Conservation (phyloP, 257 asterid genomes). For the Salvia rosmarinus region DNA sequence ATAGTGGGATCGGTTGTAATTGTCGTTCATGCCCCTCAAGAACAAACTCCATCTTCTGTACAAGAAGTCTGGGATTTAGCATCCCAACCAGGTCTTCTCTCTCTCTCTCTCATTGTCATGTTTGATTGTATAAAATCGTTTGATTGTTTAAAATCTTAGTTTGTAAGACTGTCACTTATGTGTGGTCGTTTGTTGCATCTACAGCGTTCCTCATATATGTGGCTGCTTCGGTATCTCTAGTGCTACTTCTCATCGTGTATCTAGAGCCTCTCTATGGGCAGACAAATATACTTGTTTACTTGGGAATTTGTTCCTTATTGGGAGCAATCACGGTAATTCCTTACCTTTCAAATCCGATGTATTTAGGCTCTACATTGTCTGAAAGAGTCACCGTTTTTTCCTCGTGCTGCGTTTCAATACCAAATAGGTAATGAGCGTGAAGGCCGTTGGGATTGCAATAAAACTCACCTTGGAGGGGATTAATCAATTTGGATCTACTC, state of each 20-base stretch:
- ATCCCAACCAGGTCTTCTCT: slow-evolving; percentile 54
- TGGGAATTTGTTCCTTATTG: slow-evolving; percentile 71
- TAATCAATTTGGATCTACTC: slow-evolving; percentile 67
- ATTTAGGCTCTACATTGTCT: not conserved
- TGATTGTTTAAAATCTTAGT: not conserved
- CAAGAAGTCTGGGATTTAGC: slow-evolving; percentile 73
- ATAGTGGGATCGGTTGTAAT: slow-evolving; percentile 65
- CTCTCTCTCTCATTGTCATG: not conserved
- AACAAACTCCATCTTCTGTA: slow-evolving; percentile 59
- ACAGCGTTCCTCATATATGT: slow-evolving; percentile 65
- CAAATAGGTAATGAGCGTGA: slow-evolving; percentile 80
- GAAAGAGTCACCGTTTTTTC: slow-evolving; percentile 2
- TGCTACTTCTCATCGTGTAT: slow-evolving; percentile 57
- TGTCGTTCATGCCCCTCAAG: slow-evolving; percentile 73
- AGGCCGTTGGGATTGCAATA: slow-evolving; percentile 90
- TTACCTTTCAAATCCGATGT: not conserved
- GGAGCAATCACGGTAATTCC: slow-evolving; percentile 71
- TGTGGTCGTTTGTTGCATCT: slow-evolving; percentile 38
- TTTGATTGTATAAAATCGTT: slow-evolving; percentile 13
- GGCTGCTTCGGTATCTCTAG: slow-evolving; percentile 51
- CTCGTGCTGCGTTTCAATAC: slow-evolving; percentile 3
- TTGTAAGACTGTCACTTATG: slow-evolving; percentile 12
- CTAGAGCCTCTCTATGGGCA: slow-evolving; percentile 71
- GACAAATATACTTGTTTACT: slow-evolving; percentile 62
- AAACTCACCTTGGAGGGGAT: slow-evolving; percentile 85